Evolutionary conservation across 2,329 filamentous ascomycete species (phyloP).

Genomic region (Fusarium transvaalense): DNA sequence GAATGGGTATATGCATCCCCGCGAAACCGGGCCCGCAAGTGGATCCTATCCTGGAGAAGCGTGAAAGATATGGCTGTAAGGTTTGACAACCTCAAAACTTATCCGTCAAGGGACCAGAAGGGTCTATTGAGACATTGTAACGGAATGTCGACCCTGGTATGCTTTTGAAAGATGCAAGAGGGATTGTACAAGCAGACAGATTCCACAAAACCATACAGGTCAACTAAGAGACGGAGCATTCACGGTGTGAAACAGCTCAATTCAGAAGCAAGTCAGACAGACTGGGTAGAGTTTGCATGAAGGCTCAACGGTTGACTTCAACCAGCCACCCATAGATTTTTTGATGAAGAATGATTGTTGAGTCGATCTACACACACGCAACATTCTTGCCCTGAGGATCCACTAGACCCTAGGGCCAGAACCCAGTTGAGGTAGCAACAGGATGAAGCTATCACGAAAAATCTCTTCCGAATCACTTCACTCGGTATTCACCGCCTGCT

Average conservation of each 20-base stretch:
- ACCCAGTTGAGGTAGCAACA: conserved; percentile 24
- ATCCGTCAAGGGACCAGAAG: conserved; percentile 5
- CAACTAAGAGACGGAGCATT: background rate
- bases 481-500: background rate
- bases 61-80: conserved; percentile 4
- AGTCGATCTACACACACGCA: background rate
- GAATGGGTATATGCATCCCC: conserved; percentile 28
- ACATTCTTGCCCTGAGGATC: background rate
- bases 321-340: conserved; percentile 4
- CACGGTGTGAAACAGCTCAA: background rate
- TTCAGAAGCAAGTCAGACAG: background rate
- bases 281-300: background rate
- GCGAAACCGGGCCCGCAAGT: conserved; percentile 26
- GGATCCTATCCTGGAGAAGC: conserved; percentile 35
- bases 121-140: conserved; percentile 7
- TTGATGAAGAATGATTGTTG: background rate
- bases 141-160: background rate
- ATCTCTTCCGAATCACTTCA: conserved; percentile 8
- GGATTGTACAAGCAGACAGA: background rate
- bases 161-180: background rate
- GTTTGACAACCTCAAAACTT: conserved; percentile 10
- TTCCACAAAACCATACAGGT: background rate
- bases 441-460: conserved; percentile 28
- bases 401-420: conserved; percentile 16
- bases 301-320: conserved; percentile 13